Conservation (phyloP, 306 rosid genomes). For the Morella rubra region DNA sequence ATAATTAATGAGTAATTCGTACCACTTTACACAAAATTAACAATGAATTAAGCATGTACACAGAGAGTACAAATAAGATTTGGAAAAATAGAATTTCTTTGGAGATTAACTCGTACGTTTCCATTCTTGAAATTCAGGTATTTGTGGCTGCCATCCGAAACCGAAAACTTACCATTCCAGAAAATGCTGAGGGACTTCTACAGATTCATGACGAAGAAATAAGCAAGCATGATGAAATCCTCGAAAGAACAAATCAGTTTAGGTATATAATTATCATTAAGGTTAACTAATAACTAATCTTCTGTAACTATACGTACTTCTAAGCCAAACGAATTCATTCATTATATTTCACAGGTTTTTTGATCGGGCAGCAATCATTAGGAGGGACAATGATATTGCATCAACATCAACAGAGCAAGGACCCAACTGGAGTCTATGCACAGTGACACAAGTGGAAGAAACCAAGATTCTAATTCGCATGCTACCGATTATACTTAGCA, state of each 20-base stretch:
- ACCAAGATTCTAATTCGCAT: slow-evolving; percentile 76
- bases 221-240: slow-evolving; percentile 40
- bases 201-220: slow-evolving; percentile 54
- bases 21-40: no score
- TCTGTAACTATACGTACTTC: neutral
- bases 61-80: neutral
- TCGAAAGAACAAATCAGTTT: slow-evolving; percentile 72
- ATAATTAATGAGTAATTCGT: no score
- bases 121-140: slow-evolving; percentile 40
- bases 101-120: neutral
- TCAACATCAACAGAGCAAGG: slow-evolving; percentile 26
- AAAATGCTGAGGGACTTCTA: slow-evolving; percentile 45
- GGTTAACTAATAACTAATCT: neutral
- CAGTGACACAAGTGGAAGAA: slow-evolving; percentile 86
- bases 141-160: slow-evolving; percentile 54
- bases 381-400: slow-evolving; percentile 14
- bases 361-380: slow-evolving; percentile 62
- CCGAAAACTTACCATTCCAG: slow-evolving; percentile 56
- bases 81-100: neutral
- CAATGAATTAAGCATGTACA: neutral
- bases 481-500: slow-evolving; percentile 80
- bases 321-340: neutral
- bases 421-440: slow-evolving; percentile 61
- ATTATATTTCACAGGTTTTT: slow-evolving; percentile 46
- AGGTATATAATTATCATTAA: slow-evolving; percentile 38